Conservation (phyloP, 1,284 basidiomycete genomes). For the Sporisorium sorghi region DNA sequence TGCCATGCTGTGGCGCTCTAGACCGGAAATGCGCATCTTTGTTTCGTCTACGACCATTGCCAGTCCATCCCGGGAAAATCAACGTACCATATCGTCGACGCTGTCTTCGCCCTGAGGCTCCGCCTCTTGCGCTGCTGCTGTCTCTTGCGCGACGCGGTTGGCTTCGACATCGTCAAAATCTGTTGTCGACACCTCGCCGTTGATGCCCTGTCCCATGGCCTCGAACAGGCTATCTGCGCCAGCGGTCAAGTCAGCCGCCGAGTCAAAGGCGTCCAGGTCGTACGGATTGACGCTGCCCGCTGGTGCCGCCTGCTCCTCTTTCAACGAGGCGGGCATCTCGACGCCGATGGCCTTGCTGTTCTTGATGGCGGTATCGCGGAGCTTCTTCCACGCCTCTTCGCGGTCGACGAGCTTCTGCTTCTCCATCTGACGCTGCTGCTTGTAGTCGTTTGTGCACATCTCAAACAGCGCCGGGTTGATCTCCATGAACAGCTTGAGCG, state of each 20-base stretch:
- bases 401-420: conserved; percentile 60
- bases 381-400: conserved; percentile 64
- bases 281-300: conserved; percentile 50
- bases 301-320: conserved; percentile 58
- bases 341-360: conserved; percentile 61
- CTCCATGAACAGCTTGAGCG: conserved; percentile 98
- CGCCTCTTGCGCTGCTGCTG: conserved; percentile 23
- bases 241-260: conserved; percentile 44
- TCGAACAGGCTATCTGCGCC: conserved; percentile 45
- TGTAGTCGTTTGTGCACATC: conserved; percentile 92
- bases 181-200: conserved; percentile 59
- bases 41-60: too few relatives aligned
- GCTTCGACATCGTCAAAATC: conserved; percentile 64
- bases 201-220: conserved; percentile 37
- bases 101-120: conserved; percentile 35
- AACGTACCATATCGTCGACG: conserved; percentile 57
- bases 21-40: too few relatives aligned
- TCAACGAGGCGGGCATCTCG: conserved; percentile 52
- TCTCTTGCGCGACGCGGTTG: conserved; percentile 39
- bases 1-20: not conserved
- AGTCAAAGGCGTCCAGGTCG: conserved; percentile 53
- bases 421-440: conserved; percentile 76
- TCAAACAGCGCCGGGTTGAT: conserved; percentile 97
- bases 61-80: too few relatives aligned
- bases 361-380: conserved; percentile 61